phyloP scores from a whole-genome alignment of 1,139 yeast species.

The Groenewaldozyma auringiensis region DNA sequence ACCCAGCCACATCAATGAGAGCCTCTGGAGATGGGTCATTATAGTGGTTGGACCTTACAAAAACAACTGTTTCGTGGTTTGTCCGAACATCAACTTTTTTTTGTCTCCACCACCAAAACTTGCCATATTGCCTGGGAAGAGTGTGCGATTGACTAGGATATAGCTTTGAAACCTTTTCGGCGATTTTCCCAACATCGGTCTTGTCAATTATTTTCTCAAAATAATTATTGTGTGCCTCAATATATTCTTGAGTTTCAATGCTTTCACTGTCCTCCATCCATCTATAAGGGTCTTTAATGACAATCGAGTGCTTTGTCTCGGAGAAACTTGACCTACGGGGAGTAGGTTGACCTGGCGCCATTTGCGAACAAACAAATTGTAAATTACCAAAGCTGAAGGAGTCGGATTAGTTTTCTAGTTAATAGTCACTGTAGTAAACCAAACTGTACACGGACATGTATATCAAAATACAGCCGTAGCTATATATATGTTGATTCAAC shows the following conservation, averaged over 20 bases:
- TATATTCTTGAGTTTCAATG: slow-evolving; percentile 4
- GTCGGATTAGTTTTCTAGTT: too few species aligned
- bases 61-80: background rate
- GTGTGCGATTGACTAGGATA: slow-evolving; percentile 3
- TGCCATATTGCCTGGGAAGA: slow-evolving; percentile 6
- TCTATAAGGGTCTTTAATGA: slow-evolving; percentile 6
- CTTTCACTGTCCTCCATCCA: slow-evolving; percentile 7
- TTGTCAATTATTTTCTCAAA: background rate
- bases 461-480: too few species aligned
- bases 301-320: slow-evolving; percentile 1
- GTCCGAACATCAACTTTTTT: slow-evolving; percentile 1
- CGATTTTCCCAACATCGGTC: background rate
- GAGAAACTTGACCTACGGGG: slow-evolving; percentile 4
- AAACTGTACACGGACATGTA: too few species aligned
- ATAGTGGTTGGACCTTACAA: background rate
- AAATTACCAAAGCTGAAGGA: too few species aligned
- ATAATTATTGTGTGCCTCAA: slow-evolving; percentile 2
- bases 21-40: background rate
- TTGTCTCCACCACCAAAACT: slow-evolving; percentile 5
- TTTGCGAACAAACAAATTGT: too few species aligned
- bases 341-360: background rate
- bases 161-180: slow-evolving; percentile 2
- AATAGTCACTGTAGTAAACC: too few species aligned
- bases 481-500: too few species aligned
- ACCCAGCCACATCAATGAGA: slow-evolving; percentile 2